Base-by-base conservation (phyloP, 2,329 filamentous ascomycete genomes). In the Fusarium stilboides region DNA sequence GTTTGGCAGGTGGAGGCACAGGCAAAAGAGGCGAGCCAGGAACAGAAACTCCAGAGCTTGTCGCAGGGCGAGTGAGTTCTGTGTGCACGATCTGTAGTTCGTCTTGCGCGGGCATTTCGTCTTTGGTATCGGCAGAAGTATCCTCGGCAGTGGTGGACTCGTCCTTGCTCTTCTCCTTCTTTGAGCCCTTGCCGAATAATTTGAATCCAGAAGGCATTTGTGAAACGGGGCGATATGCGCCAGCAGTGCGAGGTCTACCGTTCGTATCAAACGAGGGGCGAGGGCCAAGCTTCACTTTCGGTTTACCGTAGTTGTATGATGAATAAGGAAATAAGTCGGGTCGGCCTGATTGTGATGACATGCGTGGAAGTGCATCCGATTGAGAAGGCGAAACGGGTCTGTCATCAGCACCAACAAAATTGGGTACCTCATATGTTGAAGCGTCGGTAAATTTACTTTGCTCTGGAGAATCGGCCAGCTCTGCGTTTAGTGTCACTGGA, bases 201-300 rank as follows among this genome's bases (percentile, higher is more conserved):
- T 93, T 94, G 74, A 96, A 86, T n/a, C 93, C 92, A 8, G 91
- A 88, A 10, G 94, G 94, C 47, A 98, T 86, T 46, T 92, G 89
- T 6, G 94, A 92, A 26, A 95, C 88, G 8, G 93, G 92, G 51
- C 92, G 86, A 73, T 89, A 86, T 73, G 88, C 86, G 61, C 77
- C 89, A 80, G 78, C 89, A 80, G 81, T 91, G 46, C 90, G 86
- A 62, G 89, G 87, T 73, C 86, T 85, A 59, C 88, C 85, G 66
- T 85, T 83, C 40, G 86, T 83, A 65, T 94, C 91, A 42, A 90
- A 77, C 4, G 94, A 95, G 26, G 94, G 94, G 45, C 95, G 88
- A 12, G 96, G 95, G 2, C 91, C 96, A 43, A 97, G 87, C 80
- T 97, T 98, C 57, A 97, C 90, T 78, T 97, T 98, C 43, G 91